Conservation (phyloP, 768 basidiomycete genomes). For the Rhizopogon salebrosus region DNA sequence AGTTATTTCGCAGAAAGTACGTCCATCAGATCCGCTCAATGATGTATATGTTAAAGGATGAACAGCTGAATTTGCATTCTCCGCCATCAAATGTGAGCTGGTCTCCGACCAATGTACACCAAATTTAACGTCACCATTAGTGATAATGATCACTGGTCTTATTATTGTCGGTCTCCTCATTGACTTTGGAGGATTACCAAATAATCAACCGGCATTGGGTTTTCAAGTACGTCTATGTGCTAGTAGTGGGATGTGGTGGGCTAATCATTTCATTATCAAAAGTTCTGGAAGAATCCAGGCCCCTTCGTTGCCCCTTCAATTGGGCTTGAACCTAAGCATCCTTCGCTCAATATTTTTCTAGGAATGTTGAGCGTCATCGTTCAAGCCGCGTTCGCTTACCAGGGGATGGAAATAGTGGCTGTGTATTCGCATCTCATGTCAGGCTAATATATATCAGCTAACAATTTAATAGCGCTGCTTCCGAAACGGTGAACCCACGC, state of each 20-base stretch:
- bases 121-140: conserved; percentile 24
- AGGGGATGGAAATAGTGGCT: conserved; percentile 46
- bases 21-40: conserved; percentile 1
- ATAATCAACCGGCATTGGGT: conserved; percentile 51
- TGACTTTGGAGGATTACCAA: conserved; percentile 57
- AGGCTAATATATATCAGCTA: neutral
- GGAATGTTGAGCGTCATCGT: conserved; percentile 43
- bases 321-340: conserved; percentile 1
- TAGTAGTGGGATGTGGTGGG: no score
- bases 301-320: conserved; percentile 27
- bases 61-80: conserved; percentile 61
- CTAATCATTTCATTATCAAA: conserved; percentile 16
- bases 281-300: conserved; percentile 45
- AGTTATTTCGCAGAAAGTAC: conserved; percentile 64
- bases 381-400: conserved; percentile 52
- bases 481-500: conserved; percentile 73
- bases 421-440: conserved; percentile 13
- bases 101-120: neutral
- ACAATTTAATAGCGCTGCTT: conserved; percentile 48
- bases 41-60: neutral
- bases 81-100: conserved; percentile 53
- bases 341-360: conserved; percentile 8
- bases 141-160: conserved; percentile 53
- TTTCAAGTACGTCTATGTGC: conserved; percentile 45
- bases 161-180: conserved; percentile 62